These are phyloP conservation scores for Symbiodinium natans DNA, from an alignment of 73 alveolate genomes.

Conservation along the genomic window DNA sequence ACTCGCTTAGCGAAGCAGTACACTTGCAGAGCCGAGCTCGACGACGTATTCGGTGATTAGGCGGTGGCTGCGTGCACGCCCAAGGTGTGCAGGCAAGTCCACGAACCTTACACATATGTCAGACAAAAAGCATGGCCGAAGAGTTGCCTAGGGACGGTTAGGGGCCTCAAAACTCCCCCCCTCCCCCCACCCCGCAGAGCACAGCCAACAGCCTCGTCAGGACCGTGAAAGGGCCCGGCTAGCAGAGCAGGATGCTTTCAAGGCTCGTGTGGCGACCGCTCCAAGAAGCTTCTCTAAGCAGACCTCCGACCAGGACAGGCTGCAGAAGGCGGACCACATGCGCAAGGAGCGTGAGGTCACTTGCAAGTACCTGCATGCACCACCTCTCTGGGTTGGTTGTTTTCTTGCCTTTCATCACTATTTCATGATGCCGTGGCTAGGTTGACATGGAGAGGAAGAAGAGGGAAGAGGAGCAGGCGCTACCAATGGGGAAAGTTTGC, in stretches of 20 bases:
- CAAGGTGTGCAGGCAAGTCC: neutral
- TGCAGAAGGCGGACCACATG: constrained; percentile 73
- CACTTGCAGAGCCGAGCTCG: neutral
- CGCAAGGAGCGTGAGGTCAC: constrained; percentile 77
- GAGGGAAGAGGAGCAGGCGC: constrained; percentile 64
- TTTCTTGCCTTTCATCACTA: neutral
- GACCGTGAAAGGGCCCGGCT: constrained; percentile 7
- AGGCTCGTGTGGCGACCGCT: neutral
- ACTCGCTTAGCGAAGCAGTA: neutral
- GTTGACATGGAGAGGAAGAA: constrained; percentile 75
- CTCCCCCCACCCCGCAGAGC: no score
- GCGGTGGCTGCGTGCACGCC: neutral
- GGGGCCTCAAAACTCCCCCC: no score
- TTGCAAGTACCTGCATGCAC: neutral
- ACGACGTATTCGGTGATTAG: neutral
- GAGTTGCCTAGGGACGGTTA: no score
- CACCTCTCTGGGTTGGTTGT: neutral
- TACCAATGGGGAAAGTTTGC: neutral
- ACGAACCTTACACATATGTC: no score
- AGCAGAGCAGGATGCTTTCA: constrained; percentile 15
- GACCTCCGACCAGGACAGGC: constrained; percentile 17
- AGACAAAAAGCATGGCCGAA: no score
- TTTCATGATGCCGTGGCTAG: neutral
- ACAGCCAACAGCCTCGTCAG: neutral
- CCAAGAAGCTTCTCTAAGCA: neutral